Base-by-base conservation (phyloP, 257 asterid species). In the Eucommia ulmoides region DNA sequence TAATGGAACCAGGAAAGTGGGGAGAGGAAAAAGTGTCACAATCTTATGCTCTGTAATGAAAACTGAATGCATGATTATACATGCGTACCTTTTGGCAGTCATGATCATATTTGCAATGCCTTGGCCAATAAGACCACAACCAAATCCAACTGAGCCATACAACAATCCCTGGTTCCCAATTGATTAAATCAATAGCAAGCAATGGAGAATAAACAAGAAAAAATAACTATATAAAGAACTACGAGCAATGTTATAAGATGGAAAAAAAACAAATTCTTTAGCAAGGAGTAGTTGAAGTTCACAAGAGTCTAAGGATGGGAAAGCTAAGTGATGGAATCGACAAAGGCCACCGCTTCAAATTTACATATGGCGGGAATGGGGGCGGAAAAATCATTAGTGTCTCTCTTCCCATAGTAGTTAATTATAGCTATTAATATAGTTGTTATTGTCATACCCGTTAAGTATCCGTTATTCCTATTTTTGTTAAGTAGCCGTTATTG, bases 51-150 rank as follows among this genome's bases (percentile, higher is more conserved):
- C 19, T 15, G 4, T 1, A 42, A 18, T 5, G 48, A 15, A 2
- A 15, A 18, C 48, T 29, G 12, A 29, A 29, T 6, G 12, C 38
- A 29, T 29, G 38, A n/a, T n/a, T n/a, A n/a, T n/a, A n/a, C n/a
- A n/a, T n/a, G n/a, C n/a, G n/a, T 58, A 84, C 98, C 98, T 68
- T 65, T 89, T 89, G 26, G 94, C 93, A 41, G 77, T 85, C 98
- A 85, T 89, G 63, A 85, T 85, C 84, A 65, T 23, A 67, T 89
- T 85, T 55, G 96, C 96, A 21, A 89, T 83, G 69, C 98, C 98
- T 74, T 89, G 98, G 56, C 96, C 94, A 41, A 89, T 63, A 59
- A 89, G 72, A 53, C 96, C 96, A 60, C 96, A 85, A 17, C 83
- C 79, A 61, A 89, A 85, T 67, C 98, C 98, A 47, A 86, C 96